A percentile compares a stretch with the other conserved stretches of the same genome.
These are phyloP conservation scores for Erysiphe pulchra DNA, from an alignment of 2,329 filamentous ascomycete genomes.

Conservation along the genomic window DNA sequence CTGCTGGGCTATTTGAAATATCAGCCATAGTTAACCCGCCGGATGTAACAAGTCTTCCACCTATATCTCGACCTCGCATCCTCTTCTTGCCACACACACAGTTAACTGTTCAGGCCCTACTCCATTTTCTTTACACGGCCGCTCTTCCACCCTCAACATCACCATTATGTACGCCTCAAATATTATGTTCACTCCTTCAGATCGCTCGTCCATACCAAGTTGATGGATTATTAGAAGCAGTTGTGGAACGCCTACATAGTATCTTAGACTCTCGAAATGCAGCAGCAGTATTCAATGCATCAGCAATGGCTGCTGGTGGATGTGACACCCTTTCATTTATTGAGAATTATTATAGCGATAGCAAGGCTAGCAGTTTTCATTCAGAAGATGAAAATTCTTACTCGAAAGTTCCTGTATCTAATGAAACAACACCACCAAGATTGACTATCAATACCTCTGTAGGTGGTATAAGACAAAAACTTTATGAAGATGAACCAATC, in stretches of 20 bases:
- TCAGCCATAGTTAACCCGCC: slow-evolving; percentile 6
- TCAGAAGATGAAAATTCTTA: not conserved
- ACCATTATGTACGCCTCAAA: slow-evolving; percentile 72
- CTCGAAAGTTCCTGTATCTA: not conserved
- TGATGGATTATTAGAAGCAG: slow-evolving; percentile 75
- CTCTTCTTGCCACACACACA: slow-evolving; percentile 85
- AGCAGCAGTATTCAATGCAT: slow-evolving; percentile 91
- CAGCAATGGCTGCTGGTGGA: slow-evolving; percentile 89
- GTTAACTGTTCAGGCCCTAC: slow-evolving; percentile 65
- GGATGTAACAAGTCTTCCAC: slow-evolving; percentile 4
- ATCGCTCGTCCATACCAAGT: slow-evolving; percentile 81
- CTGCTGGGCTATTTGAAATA: slow-evolving; percentile 1
- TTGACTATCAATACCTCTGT: slow-evolving; percentile 25
- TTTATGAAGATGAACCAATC: slow-evolving; percentile 14
- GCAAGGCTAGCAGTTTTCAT: slow-evolving; percentile 11
- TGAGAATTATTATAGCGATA: slow-evolving; percentile 25
- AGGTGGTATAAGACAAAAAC: slow-evolving; percentile 10
- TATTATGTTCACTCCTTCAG: slow-evolving; percentile 83
- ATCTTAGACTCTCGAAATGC: slow-evolving; percentile 83
- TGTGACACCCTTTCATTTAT: slow-evolving; percentile 48
- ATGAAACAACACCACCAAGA: not conserved
- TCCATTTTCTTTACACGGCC: slow-evolving; percentile 86
- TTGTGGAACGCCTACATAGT: slow-evolving; percentile 72
- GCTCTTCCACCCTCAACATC: slow-evolving; percentile 54
- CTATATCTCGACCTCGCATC: slow-evolving; percentile 43